Evolutionary conservation across 495 filamentous ascomycete species (phyloP), one percentile per base, ranked within the genome.

Genomic region (Geoglossum glabrum): DNA sequence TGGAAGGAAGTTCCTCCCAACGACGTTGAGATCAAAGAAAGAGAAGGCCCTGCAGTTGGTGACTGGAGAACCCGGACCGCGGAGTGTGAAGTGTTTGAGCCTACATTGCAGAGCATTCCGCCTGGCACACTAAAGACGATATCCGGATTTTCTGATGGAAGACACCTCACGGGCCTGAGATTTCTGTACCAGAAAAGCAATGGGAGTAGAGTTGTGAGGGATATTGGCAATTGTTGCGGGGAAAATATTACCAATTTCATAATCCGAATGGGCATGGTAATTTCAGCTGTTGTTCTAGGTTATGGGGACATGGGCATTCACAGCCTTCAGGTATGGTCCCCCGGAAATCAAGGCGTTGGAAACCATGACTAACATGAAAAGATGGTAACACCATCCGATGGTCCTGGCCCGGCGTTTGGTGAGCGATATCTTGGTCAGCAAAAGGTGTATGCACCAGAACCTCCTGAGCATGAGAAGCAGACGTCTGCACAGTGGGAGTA

Each of bases 31-130:
- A 43, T 69, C 15, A 31, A 63, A 33, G 60, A 69, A 47, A 61
- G 67, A 21, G 66, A 67, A 25, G 67, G 67, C 11, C 56, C 60
- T 21, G 58, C 60, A 23, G 56, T 69, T 21, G 60, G 49, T 40
- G 62, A 69, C 43, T 69, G 67, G 67, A 61, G 63, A 43, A 62
- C 61, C 54, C 57, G 60, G 31, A 63, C 52, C 43, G 59, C 63
- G 31, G 64, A 69, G 33, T 69, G 67, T 62, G 67, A 69, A 51
- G 61, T 69, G 10, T 69, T 65, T 61, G 61, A 60, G 33, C 59
- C 55, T 15, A 59, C 57, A 13, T 64, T 49, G 38, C 46, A 61
- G 38, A 58, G 61, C 46, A 52, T 50, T 15, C 19, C 61, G 30
- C 8, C 23, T 0, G 61, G 55, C 38, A 54, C 36, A 15, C 52